Evolutionary conservation across 371 early-diverging fungal species (phyloP).

Genomic region (Circinella minor): DNA sequence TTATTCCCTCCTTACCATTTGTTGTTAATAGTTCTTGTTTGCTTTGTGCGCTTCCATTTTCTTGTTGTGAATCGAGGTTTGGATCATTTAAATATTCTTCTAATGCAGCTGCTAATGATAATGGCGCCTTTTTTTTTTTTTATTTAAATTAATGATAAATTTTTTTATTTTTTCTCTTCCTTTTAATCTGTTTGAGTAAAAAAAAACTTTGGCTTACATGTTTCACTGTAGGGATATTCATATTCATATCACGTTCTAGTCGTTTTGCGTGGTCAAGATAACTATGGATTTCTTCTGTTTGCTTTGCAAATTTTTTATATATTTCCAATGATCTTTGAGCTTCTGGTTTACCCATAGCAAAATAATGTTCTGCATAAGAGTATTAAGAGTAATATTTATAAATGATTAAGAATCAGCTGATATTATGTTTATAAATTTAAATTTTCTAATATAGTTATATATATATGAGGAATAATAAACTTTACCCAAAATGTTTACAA

Average conservation of each 20-base stretch:
- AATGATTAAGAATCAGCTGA: background rate
- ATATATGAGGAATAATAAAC: too few relatives aligned
- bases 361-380: constrained; percentile 72
- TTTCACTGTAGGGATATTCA: constrained; percentile 82
- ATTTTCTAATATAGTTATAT: too few relatives aligned
- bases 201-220: constrained; percentile 61
- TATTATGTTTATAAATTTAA: too few relatives aligned
- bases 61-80: constrained; percentile 65
- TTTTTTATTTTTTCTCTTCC: too few relatives aligned
- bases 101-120: constrained; percentile 66
- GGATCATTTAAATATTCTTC: constrained; percentile 87
- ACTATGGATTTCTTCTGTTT: constrained; percentile 78
- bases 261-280: constrained; percentile 82
- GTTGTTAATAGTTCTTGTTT: background rate
- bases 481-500: constrained; percentile 86
- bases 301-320: constrained; percentile 88
- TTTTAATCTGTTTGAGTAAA: background rate
- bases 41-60: constrained; percentile 27
- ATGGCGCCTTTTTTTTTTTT: background rate
- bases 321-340: constrained; percentile 83
- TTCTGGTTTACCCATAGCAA: constrained; percentile 84
- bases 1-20: background rate
- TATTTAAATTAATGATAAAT: too few relatives aligned
- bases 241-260: constrained; percentile 70
- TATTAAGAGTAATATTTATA: too few relatives aligned